Evolutionary conservation across 345 rosid genomes (phyloP), one percentile per base, ranked within the genome.

Genomic region (Arabidopsis suecica): DNA sequence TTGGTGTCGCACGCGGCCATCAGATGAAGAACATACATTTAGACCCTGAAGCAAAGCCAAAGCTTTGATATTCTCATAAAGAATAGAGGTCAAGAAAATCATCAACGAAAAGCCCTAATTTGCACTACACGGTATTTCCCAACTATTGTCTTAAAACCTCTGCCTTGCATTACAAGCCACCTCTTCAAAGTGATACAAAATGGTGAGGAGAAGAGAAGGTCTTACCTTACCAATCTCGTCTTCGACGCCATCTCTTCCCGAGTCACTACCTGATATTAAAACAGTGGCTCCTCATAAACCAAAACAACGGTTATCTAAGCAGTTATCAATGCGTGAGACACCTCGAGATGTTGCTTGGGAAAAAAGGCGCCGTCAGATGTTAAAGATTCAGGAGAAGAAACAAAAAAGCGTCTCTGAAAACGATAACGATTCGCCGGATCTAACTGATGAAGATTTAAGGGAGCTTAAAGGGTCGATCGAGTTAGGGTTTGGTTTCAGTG

Each of bases 401-500:
- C 69, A 80, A 2, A 71, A 59, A 22, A 32, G 69, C 5, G 80
- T 75, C 7, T 49, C 78, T 1, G 88, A 76, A 0, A 82, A 67
- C 9, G 82, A 90, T 75, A 90, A 88, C 0, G 97, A 95, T 55
- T 84, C 82, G 38, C 9, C 53, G 0, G 83, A 77, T 41, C 75
- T 96, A 79, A 96, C 99, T 0, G 99, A 93, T 28, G 32, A 28
- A 28, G 32, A 28, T 28, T 28, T 28, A 28, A 28, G 32, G 32
- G 32, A 28, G 32, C 89, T 96, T 2, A 96, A 89, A 78, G 99
- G 97, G 9, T 90, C 94, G 40, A 93, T 95, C 30, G 99, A 95
- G 78, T 92, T 95, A 22, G 99, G 99, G 8, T 95, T 95, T 65
- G 99, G 97, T 50, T 92, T 95, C 75, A 88, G 84, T 7, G 99